phyloP scores from a whole-genome alignment of 2,329 filamentous ascomycete species.

The Calonectria hawksworthii region DNA sequence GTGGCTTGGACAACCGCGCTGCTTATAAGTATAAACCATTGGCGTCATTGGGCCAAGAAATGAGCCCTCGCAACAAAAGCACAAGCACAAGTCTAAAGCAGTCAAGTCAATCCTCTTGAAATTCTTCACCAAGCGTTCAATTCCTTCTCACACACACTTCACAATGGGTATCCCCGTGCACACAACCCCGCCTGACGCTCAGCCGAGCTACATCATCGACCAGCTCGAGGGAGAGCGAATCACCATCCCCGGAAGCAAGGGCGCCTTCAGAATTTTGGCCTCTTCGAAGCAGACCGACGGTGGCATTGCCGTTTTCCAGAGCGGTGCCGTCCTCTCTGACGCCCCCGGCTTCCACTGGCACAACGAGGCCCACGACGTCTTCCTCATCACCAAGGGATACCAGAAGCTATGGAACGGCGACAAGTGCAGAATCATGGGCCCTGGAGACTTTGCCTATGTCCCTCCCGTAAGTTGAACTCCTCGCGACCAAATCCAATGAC shows the following conservation, averaged over 20 bases:
- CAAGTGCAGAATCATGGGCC: slow-evolving; percentile 64
- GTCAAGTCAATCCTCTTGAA: background rate
- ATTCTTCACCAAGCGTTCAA: background rate
- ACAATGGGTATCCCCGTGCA: slow-evolving; percentile 51
- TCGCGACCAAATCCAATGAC: background rate
- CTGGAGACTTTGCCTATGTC: slow-evolving; percentile 71
- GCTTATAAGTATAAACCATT: background rate
- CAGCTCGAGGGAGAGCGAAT: slow-evolving; percentile 66
- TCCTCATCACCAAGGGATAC: slow-evolving; percentile 67
- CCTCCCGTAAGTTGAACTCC: slow-evolving; percentile 60
- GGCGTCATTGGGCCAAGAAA: background rate
- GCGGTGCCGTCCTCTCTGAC: slow-evolving; percentile 60
- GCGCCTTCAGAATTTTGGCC: slow-evolving; percentile 63
- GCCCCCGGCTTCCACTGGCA: slow-evolving; percentile 70
- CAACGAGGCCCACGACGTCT: slow-evolving; percentile 69
- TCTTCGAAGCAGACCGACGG: slow-evolving; percentile 66
- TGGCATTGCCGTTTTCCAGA: slow-evolving; percentile 64
- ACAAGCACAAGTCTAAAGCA: background rate
- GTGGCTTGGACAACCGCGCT: background rate
- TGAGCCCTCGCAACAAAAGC: background rate
- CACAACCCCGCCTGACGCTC: slow-evolving; percentile 52
- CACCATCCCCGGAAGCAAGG: slow-evolving; percentile 66
- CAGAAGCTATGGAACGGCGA: slow-evolving; percentile 72
- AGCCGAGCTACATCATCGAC: slow-evolving; percentile 60
- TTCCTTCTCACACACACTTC: background rate